phyloP scores from a whole-genome alignment of 2,329 filamentous ascomycete genomes.

The Blumeria graminis region DNA sequence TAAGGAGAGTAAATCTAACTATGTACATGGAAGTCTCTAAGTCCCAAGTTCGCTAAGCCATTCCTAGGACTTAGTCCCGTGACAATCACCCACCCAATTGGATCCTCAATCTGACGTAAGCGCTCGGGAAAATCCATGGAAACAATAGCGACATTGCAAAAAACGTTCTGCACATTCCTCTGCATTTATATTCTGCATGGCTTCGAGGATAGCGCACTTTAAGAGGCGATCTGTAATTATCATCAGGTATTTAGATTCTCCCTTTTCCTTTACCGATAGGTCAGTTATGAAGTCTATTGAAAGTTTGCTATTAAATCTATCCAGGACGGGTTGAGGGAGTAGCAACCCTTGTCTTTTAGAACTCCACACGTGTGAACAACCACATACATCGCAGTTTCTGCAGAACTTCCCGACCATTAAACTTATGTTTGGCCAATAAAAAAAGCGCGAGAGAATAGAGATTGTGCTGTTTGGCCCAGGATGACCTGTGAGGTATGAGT shows the following conservation, averaged over 20 bases:
- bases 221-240: neutral
- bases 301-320: neutral
- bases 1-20: too few relatives aligned
- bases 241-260: neutral
- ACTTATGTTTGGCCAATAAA: neutral
- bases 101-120: neutral
- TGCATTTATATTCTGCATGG: neutral
- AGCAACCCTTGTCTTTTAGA: neutral
- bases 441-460: neutral
- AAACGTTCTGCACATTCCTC: neutral
- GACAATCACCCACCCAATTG: too few relatives aligned
- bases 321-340: neutral
- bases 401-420: neutral
- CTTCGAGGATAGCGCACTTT: neutral
- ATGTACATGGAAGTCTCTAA: too few relatives aligned
- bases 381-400: neutral
- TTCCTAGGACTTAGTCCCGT: too few relatives aligned
- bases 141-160: neutral
- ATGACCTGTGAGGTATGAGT: neutral
- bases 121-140: neutral
- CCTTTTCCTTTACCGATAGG: neutral
- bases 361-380: neutral
- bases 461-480: neutral
- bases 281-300: neutral
- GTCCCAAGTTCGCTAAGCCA: too few relatives aligned